Base-by-base conservation (phyloP, 2,329 filamentous ascomycete species). In the Ophioceras dolichostomum region DNA sequence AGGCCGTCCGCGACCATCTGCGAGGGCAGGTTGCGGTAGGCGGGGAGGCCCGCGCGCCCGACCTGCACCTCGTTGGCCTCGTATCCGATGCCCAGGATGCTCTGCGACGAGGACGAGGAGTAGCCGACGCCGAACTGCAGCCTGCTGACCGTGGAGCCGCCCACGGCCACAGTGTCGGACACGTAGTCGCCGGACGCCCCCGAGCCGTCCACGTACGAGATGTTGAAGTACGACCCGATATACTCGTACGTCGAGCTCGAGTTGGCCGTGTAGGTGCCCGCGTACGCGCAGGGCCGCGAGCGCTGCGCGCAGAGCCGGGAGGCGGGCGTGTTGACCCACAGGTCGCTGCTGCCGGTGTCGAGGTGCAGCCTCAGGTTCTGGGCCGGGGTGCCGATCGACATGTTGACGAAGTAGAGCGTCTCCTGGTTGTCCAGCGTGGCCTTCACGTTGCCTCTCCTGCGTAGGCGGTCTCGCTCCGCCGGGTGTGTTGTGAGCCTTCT, bases 41-140 rank as follows among this genome's bases (percentile, higher is more conserved):
- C 40, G 4, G 58, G 40, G 40, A 63, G 56, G 5, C 68, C 64
- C 8, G 65, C 69, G 44, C 73, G 65, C 36, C 68, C 68, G 32
- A 83, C 74, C 47, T 80, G 75, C 10, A 82, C 83, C 59, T 95
- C 88, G 54, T 93, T 91, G 45, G 68, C 56, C 1, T 70, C 54
- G 54, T 94, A 95, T 6, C 88, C 88, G 43, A 96, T 81, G 14
- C 88, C 88, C 16, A 95, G 58, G 30, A 96, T 85, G 28, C 84
- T 84, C 55, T 93, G 73, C 37, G 58, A 43, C 6, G 72, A 70
- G 8, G 63, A 60, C 53, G 70, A 76, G 7, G 51, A 52, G 51
- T 87, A 85, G 30, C 82, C 83, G 43, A 88, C 65, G 42, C 82
- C 83, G 47, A 88, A 84, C 49, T 87, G 79, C 39, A 86, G 60